Conservation (phyloP, 179 eudicot species). For the Spinacia oleracea region DNA sequence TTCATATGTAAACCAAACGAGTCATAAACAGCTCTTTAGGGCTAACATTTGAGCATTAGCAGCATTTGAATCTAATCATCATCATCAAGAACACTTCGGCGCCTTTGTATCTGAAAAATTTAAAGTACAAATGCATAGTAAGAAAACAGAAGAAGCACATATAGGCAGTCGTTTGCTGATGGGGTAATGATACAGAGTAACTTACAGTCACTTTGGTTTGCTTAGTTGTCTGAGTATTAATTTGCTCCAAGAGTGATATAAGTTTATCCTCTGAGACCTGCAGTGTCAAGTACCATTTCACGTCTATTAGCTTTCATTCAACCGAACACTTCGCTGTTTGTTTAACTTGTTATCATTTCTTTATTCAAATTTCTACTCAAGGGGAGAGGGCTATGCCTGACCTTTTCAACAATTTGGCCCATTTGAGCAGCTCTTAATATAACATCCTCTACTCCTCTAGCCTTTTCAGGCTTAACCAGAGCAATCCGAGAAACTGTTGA, state of each 20-base stretch:
- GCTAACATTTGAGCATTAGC: not conserved
- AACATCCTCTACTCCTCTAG: slow-evolving; percentile 97
- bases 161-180: not conserved
- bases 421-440: slow-evolving; percentile 85
- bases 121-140: not conserved
- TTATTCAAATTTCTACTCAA: not conserved
- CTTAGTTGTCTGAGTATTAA: slow-evolving; percentile 83
- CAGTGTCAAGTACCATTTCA: slow-evolving; percentile 4
- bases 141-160: slow-evolving; percentile 6
- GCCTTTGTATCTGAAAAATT: slow-evolving; percentile 80
- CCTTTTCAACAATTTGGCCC: slow-evolving; percentile 96
- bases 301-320: not conserved
- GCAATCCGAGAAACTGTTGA: slow-evolving; percentile 91
- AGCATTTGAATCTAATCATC: slow-evolving; percentile 54
- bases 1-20: too few species aligned
- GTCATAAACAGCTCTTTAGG: not conserved
- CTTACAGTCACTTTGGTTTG: slow-evolving; percentile 97
- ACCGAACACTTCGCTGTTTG: not conserved
- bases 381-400: slow-evolving; percentile 19
- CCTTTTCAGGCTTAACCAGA: slow-evolving; percentile 97
- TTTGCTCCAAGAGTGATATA: slow-evolving; percentile 87
- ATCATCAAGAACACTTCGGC: slow-evolving; percentile 88
- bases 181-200: not conserved
- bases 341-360: too few species aligned
- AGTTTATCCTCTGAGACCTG: slow-evolving; percentile 95